Evolutionary conservation across 1,284 basidiomycete genomes (phyloP).

Genomic region (Cutaneotrichosporon spelunceum): DNA sequence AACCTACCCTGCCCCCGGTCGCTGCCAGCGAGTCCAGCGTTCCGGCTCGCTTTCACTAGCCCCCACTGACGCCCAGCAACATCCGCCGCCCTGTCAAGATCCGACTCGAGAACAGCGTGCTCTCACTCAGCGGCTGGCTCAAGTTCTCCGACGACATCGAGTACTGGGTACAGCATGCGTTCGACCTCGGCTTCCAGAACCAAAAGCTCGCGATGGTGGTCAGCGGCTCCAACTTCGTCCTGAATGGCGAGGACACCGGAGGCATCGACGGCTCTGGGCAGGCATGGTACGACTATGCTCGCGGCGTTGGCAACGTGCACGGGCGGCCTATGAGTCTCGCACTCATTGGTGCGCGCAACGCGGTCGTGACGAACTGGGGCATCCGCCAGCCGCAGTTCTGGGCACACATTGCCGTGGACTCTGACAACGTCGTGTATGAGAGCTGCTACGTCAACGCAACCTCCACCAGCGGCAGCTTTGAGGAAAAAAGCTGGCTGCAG

Average conservation of each 20-base stretch:
- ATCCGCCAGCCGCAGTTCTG: conserved; percentile 64
- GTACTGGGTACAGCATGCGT: conserved; percentile 60
- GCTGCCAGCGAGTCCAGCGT: too few relatives aligned
- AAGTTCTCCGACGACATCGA: conserved; percentile 60
- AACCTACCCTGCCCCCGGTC: neutral
- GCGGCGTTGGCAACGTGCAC: conserved; percentile 47
- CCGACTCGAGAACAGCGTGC: conserved; percentile 56
- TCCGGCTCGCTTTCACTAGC: too few relatives aligned
- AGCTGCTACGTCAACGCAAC: conserved; percentile 62
- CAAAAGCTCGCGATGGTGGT: conserved; percentile 67
- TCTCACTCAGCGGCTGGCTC: conserved; percentile 60
- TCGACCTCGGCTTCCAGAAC: conserved; percentile 59
- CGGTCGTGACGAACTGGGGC: conserved; percentile 56
- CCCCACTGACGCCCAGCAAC: conserved; percentile 46
- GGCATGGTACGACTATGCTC: conserved; percentile 58
- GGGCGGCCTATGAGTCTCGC: conserved; percentile 61
- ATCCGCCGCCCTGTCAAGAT: conserved; percentile 18
- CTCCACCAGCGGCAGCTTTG: conserved; percentile 45
- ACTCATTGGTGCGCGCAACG: conserved; percentile 57
- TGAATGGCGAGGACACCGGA: conserved; percentile 61
- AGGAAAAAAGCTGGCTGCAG: conserved; percentile 54
- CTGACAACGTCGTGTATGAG: conserved; percentile 52
- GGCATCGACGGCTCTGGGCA: conserved; percentile 65
- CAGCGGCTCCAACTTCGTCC: conserved; percentile 59
- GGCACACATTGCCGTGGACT: conserved; percentile 61